phyloP scores from a whole-genome alignment of 2,329 filamentous ascomycete genomes.

The Diaporthe vaccinii region DNA sequence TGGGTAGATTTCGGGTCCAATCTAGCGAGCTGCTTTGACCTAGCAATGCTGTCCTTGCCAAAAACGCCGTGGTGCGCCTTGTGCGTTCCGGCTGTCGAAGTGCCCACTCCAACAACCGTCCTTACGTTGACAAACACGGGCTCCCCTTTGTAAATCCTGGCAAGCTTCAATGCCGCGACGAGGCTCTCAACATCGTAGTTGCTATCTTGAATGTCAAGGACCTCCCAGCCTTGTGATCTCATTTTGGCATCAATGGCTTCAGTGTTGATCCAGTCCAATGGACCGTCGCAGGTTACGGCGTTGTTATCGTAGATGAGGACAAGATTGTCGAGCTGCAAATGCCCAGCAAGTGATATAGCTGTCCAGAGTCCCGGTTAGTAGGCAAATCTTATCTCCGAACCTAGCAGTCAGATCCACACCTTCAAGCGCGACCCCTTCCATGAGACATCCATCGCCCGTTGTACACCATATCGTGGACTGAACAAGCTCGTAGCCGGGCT shows the following conservation, averaged over 20 bases:
- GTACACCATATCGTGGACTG: slow-evolving; percentile 69
- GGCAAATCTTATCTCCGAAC: accelerated
- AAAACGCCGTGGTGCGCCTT: slow-evolving; percentile 71
- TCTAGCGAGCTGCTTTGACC: slow-evolving; percentile 62
- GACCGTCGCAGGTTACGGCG: slow-evolving; percentile 70
- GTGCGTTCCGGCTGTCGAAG: slow-evolving; percentile 62
- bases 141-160: slow-evolving; percentile 53
- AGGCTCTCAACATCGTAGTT: slow-evolving; percentile 62
- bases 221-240: slow-evolving; percentile 68
- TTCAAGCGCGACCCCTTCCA: slow-evolving; percentile 70
- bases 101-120: slow-evolving; percentile 69
- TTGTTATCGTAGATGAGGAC: slow-evolving; percentile 73
- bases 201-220: slow-evolving; percentile 67
- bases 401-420: not conserved
- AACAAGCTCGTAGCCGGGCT: slow-evolving; percentile 61
- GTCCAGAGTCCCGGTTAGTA: not conserved
- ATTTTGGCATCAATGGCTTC: slow-evolving; percentile 72
- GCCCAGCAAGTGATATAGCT: slow-evolving; percentile 68
- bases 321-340: slow-evolving; percentile 68
- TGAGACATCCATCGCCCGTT: slow-evolving; percentile 70
- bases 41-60: slow-evolving; percentile 64
- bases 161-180: slow-evolving; percentile 60
- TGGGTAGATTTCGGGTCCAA: slow-evolving; percentile 61
- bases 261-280: slow-evolving; percentile 65
- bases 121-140: slow-evolving; percentile 71